Base-by-base conservation (phyloP, 225 moss, liverwort and hornwort species). In the Bryoerythrophyllum caledonicum region DNA sequence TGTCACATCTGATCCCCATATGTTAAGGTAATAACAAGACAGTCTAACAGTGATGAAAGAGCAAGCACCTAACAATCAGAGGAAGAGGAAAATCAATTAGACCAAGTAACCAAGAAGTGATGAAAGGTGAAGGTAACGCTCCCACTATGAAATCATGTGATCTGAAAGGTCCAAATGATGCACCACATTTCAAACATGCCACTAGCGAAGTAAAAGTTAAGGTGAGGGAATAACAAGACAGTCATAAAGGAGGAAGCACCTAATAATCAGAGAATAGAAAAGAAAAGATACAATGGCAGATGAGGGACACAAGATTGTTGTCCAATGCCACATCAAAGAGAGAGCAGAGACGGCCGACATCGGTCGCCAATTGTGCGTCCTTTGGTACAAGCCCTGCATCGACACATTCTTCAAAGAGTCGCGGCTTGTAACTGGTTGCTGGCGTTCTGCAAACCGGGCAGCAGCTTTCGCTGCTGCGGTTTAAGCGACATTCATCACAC, bases 231-330 rank as follows among this genome's bases (percentile, higher is more conserved):
- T n/a, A 60, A 57, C 43, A 56, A 76, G 34, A 30, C 43, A 67
- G 46, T 16, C 25, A 48, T 19, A 68, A 48, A 68, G 11, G 21
- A 26, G 35, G 16, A 51, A 60, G 14, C 49, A 60, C 60, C 37
- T 57, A 2, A 44, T 57, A 57, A 57, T 44, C 66, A 30, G 44
- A 60, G 7, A 35, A 68, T n/a, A n/a, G n/a, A n/a, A n/a, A n/a
- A n/a, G n/a, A n/a, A 74, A 83, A 88, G 93, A 93, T 91, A 93
- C 93, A 94, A 73, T 94, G 94, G 87, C 94, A 94, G 49, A 94
- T 85, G 77, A 92, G 75, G 23, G 88, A 90, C 65, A 90, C 89
- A 70, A 94, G 73, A 81, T 91, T 92, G 52, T 92, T 90, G 64
- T 94, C 90, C 64, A 92, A 78, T 27, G 91, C 90, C 65, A 90